Conservation (phyloP, 2,329 filamentous ascomycete genomes). For the Aureobasidium zeae region DNA sequence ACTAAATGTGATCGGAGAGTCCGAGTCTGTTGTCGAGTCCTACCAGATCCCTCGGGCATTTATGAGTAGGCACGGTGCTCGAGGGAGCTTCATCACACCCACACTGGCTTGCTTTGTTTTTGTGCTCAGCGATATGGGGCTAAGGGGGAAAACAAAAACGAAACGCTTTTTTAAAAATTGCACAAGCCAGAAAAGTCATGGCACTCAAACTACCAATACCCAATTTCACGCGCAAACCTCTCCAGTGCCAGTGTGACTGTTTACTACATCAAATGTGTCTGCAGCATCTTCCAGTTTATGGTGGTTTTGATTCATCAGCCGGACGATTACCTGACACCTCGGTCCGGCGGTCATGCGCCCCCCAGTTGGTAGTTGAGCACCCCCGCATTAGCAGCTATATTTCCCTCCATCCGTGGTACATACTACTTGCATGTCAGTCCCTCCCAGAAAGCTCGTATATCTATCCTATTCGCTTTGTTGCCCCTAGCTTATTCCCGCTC, state of each 20-base stretch:
- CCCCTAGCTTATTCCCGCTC: no score
- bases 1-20: constrained; percentile 49
- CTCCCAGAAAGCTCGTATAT: no score
- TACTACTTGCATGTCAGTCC: no score
- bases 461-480: no score
- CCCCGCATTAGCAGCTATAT: constrained; percentile 10
- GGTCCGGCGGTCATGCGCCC: neutral
- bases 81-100: constrained; percentile 14
- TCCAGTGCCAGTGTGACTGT: neutral
- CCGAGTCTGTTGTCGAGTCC: constrained; percentile 12
- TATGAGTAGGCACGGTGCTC: constrained; percentile 10
- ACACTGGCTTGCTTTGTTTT: constrained; percentile 15
- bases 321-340: no score
- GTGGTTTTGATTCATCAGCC: no score
- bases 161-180: constrained; percentile 14
- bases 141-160: constrained; percentile 16
- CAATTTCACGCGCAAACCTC: constrained; percentile 13
- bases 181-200: constrained; percentile 15
- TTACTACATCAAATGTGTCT: no score
- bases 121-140: constrained; percentile 15
- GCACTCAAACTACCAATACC: constrained; percentile 12
- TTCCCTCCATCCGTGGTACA: constrained; percentile 5
- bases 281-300: no score
- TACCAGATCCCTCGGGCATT: constrained; percentile 12
- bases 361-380: neutral